Evolutionary conservation across 805 yeast species (phyloP).

Genomic region (Nakazawaea anatomiae): DNA sequence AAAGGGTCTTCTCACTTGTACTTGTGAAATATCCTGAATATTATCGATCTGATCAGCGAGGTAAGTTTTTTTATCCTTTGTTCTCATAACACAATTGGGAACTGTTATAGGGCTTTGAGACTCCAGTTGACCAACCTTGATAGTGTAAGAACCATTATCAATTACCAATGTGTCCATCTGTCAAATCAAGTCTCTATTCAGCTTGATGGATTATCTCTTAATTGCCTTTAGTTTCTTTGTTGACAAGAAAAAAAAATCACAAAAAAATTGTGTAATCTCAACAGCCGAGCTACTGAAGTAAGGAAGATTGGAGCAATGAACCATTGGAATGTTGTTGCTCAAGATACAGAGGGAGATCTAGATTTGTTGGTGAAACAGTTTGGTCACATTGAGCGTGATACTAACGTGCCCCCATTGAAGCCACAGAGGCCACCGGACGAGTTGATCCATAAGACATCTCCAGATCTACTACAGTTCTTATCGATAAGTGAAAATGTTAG

Average conservation of each 20-base stretch:
- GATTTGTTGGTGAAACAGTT: neutral
- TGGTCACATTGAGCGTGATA: neutral
- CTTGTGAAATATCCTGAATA: slow-evolving; percentile 69
- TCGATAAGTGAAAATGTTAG: slow-evolving; percentile 3
- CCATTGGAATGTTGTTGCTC: slow-evolving; percentile 2
- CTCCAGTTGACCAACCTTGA: slow-evolving; percentile 56
- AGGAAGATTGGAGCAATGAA: neutral
- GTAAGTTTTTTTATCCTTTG: slow-evolving; percentile 68
- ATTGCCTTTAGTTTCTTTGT: neutral
- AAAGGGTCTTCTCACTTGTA: slow-evolving; percentile 72
- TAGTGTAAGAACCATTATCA: slow-evolving; percentile 86
- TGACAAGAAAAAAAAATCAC: neutral
- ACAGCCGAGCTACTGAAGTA: neutral
- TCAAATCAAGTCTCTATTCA: too few species aligned
- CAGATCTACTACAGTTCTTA: slow-evolving; percentile 6
- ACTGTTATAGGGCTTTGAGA: slow-evolving; percentile 43
- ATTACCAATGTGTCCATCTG: slow-evolving; percentile 41
- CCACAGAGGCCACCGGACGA: slow-evolving; percentile 9
- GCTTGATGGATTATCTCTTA: neutral
- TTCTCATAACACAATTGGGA: slow-evolving; percentile 66
- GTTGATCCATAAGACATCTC: slow-evolving; percentile 2
- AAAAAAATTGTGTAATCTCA: too few species aligned
- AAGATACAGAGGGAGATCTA: neutral
- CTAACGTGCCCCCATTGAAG: slow-evolving; percentile 1
- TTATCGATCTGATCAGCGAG: slow-evolving; percentile 64